These are phyloP conservation scores for Bolboschoenoplectus hybrid DNA, from an alignment of 202 grass and related monocot genomes.

Conservation along the genomic window DNA sequence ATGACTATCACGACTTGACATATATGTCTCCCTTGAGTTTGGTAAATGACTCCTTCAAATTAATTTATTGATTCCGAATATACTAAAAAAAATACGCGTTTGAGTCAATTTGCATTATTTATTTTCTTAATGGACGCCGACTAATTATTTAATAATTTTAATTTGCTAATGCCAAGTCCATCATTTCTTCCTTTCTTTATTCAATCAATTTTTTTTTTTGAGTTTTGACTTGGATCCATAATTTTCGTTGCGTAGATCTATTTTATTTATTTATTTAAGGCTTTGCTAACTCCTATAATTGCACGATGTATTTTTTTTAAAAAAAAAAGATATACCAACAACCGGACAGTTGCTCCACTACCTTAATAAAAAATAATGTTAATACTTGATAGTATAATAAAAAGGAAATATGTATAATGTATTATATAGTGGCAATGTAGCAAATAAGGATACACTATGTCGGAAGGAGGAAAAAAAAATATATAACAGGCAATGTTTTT, in stretches of 20 bases:
- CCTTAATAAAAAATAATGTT: background rate
- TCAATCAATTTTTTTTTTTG: background rate
- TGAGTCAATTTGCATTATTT: background rate
- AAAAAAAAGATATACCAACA: background rate
- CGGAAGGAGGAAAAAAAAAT: background rate
- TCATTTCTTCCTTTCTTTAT: background rate
- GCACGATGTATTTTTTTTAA: background rate
- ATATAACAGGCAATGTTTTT: background rate
- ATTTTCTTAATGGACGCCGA: background rate
- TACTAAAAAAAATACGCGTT: background rate
- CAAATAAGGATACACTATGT: background rate
- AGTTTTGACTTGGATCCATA: background rate
- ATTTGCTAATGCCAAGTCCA: background rate
- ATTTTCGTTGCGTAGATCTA: background rate
- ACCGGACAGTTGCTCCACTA: constrained; percentile 2
- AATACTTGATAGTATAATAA: background rate
- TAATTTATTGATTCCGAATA: background rate
- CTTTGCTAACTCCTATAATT: background rate
- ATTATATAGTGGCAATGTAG: background rate
- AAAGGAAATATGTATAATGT: background rate
- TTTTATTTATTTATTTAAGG: background rate
- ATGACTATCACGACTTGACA: background rate
- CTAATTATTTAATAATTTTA: background rate
- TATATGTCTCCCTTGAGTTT: background rate
- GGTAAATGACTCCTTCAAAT: background rate